Base-by-base conservation (phyloP, 2,329 filamentous ascomycete species). In the Botrytis elliptica region DNA sequence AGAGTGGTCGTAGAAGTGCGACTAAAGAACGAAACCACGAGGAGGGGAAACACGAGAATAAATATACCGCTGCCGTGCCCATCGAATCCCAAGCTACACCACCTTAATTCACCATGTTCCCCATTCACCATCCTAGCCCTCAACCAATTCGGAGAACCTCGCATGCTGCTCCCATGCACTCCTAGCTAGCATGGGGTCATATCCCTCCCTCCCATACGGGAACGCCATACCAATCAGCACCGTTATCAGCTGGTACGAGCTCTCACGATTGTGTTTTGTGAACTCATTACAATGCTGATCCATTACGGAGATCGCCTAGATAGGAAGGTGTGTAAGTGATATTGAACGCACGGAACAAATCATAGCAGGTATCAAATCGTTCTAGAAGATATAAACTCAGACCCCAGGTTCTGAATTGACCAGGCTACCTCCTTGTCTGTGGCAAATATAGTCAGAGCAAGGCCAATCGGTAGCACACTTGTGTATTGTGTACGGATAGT, bases 11-110 rank as follows among this genome's bases (percentile, higher is more conserved):
- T 72, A 72, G 44, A 72, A 60, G 40, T 44, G 49, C 71, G 64
- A 69, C 71, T 72, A 40, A 40, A 49, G 25, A 49, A 8, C 16
- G n/a, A 22, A 22, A 4, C 18, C 71, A 49, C 25, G 71, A 60
- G 52, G 71, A 57, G 63, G 71, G 63, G 38, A 72, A 52, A 72
- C 70, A 72, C 49, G 63, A 72, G 63, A 62, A 38, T 72, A 71
- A 68, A 72, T 72, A 72, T 69, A 72, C 52, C 33, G n/a, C 40
- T 12, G 63, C 22, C 6, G n/a, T 44, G 22, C n/a, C 49, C 36
- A 42, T 25, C 33, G 25, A 40, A 55, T 40, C 42, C 7, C 44
- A 65, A 65, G 70, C 46, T 36, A 55, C 33, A 42, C 46, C 46
- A 71, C n/a, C 60, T 55, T 3, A 29, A 25, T 29, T 42, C 20